Evolutionary conservation across 768 basidiomycete species (phyloP).

Genomic region (Gloeostereum incarnatum): DNA sequence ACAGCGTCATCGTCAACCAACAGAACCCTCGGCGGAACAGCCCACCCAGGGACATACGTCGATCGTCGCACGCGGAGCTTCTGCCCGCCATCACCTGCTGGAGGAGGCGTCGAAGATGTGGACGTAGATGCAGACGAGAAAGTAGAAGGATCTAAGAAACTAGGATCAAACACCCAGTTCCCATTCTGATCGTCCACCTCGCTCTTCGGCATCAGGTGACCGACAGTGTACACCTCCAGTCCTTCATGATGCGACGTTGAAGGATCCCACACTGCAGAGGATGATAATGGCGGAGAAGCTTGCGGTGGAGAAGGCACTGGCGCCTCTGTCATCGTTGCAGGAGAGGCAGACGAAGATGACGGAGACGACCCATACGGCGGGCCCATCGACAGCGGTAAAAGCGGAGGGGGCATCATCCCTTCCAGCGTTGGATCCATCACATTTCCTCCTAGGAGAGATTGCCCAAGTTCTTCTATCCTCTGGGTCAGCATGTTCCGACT

Average conservation of each 20-base stretch:
- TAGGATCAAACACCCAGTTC: constrained; percentile 51
- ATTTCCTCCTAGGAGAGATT: not conserved
- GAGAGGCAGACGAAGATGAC: not conserved
- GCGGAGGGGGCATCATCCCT: no score
- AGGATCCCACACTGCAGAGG: not conserved
- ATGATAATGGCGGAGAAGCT: not conserved
- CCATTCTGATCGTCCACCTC: constrained; percentile 41
- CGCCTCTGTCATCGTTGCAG: not conserved
- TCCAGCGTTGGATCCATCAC: no score
- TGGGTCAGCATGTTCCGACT: constrained; percentile 4
- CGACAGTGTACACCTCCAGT: constrained; percentile 73
- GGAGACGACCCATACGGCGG: no score
- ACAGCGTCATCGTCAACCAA: constrained; percentile 96
- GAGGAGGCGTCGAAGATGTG: not conserved
- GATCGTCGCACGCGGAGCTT: constrained; percentile 65
- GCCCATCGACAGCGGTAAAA: no score
- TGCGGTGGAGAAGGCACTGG: constrained; percentile 2
- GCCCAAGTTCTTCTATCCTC: not conserved
- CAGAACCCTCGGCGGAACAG: constrained; percentile 82
- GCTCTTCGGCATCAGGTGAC: constrained; percentile 60
- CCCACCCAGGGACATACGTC: constrained; percentile 85
- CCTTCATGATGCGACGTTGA: constrained; percentile 40
- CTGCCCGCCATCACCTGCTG: constrained; percentile 12
- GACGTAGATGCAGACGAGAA: constrained; percentile 10
- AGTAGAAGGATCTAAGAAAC: constrained; percentile 7